Percentiles rank a stretch among this genome's conserved stretches.
phyloP scores from a whole-genome alignment of 73 alveolate species.

The Paramecium primaurelia region DNA sequence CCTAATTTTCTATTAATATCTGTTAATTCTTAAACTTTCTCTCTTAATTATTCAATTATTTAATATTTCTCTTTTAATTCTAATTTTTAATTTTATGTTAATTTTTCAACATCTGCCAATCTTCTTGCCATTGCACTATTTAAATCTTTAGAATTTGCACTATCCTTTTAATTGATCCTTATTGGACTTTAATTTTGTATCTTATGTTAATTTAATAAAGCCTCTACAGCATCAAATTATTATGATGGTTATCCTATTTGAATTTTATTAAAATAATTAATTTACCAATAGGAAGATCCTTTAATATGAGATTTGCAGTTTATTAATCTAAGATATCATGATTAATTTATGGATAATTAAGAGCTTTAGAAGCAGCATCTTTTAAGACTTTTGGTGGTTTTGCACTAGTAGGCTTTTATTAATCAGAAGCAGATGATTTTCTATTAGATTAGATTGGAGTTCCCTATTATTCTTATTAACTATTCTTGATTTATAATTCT shows the following conservation, averaged over 20 bases:
- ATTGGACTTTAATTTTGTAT: conserved; percentile 33
- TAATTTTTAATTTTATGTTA: neutral
- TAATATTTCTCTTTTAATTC: conserved; percentile 28
- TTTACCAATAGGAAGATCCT: neutral
- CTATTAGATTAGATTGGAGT: neutral
- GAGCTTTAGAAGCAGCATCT: neutral
- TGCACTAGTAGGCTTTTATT: neutral
- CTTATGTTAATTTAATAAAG: conserved; percentile 28
- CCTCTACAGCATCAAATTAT: conserved; percentile 34
- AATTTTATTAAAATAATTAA: neutral
- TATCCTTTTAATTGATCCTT: conserved; percentile 30
- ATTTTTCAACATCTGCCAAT: conserved; percentile 66
- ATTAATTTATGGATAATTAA: neutral
- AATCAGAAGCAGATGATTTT: neutral
- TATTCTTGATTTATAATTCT: neutral
- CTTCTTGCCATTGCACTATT: conserved; percentile 59
- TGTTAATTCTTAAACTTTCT: conserved; percentile 57
- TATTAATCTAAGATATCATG: conserved; percentile 15
- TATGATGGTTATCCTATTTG: conserved; percentile 2
- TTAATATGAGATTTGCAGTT: neutral
- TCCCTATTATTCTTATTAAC: neutral
- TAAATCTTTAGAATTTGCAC: conserved; percentile 49
- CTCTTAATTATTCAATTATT: conserved; percentile 53
- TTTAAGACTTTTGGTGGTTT: conserved; percentile 30
- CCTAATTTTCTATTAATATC: neutral